Percentiles rank a stretch among this genome's conserved stretches.
Conservation (phyloP, 805 yeast genomes). For the Lipomyces mesembrius region DNA sequence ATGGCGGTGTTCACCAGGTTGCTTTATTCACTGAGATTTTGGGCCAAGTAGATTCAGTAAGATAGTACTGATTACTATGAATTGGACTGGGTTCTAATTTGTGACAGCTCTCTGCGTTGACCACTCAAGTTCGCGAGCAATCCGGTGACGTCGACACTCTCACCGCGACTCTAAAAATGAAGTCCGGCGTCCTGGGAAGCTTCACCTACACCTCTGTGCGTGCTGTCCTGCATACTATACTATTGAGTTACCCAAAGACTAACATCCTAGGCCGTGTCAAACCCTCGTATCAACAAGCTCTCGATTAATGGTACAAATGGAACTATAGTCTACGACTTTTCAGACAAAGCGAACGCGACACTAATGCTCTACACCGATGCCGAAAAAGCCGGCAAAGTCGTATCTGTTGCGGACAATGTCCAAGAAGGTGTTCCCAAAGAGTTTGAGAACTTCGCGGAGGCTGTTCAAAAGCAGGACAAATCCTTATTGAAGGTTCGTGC, state of each 20-base stretch:
- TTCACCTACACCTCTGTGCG: slow-evolving; percentile 86
- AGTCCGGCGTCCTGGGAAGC: slow-evolving; percentile 73
- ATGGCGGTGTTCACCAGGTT: slow-evolving; percentile 96
- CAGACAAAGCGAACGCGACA: slow-evolving; percentile 53
- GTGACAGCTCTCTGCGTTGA: slow-evolving; percentile 59
- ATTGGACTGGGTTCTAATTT: not conserved
- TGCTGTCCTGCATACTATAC: slow-evolving; percentile 5
- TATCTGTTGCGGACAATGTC: slow-evolving; percentile 43
- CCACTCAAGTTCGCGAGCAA: slow-evolving; percentile 73
- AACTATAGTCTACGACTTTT: slow-evolving; percentile 67
- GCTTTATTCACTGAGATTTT: slow-evolving; percentile 82
- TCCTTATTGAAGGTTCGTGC: slow-evolving; percentile 49
- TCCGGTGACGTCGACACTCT: slow-evolving; percentile 85
- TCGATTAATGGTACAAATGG: slow-evolving; percentile 82
- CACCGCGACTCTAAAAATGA: slow-evolving; percentile 67
- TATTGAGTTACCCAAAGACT: not conserved
- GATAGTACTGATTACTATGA: not conserved
- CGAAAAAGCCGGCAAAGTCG: slow-evolving; percentile 35
- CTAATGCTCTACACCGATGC: slow-evolving; percentile 40
- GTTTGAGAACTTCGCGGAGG: slow-evolving; percentile 60
- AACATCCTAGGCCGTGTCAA: slow-evolving; percentile 21
- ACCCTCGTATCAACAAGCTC: slow-evolving; percentile 52
- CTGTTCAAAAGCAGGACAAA: slow-evolving; percentile 68
- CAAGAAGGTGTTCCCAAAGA: slow-evolving; percentile 64
- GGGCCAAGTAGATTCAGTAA: slow-evolving; percentile 69